Evolutionary conservation across 2,329 filamentous ascomycete genomes (phyloP), one percentile per base, ranked within the genome.

Genomic region (Phoma herbarum): DNA sequence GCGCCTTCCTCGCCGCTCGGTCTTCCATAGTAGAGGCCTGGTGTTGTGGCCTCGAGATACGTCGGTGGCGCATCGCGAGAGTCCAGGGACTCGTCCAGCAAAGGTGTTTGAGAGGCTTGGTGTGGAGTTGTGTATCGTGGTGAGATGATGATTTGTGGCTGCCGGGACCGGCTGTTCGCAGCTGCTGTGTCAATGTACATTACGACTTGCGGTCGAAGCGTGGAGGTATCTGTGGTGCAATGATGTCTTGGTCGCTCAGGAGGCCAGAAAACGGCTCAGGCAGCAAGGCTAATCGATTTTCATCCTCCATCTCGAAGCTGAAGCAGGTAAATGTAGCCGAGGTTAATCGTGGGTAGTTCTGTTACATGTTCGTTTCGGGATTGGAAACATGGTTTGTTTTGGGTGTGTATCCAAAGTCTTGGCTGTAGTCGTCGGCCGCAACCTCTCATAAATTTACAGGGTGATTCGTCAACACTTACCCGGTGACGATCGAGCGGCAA

Each of bases 171-270:
- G 31, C 56, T 67, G 48, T 76, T 75, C 2, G 74, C 74, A 12
- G 66, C 68, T n/a, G 64, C 65, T 4, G 72, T 76, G 28, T 76
- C 70, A 31, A 76, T 75, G 42, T 66, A 74, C 74, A 76, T 76
- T 41, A 11, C 59, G 49, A 35, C 33, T 33, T 11, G 45, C n/a
- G 41, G 9, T 28, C 26, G 25, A 31, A 26, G 33, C 8, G 26
- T 41, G 18, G 16, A 49, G 18, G 9, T 10, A 28, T 25, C 20
- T 20, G 33, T 48, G n/a, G 18, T 31, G 14, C 12, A n/a, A 29
- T 29, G 29, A 29, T 29, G 12, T 8, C 28, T 46, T 46, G 46
- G 22, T 47, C 4, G 25, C 16, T 44, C 18, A 37, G 28, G n/a
- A 43, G 31, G 42, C 23, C 20, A 26, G 16, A 18, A 20, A 26